Conservation (phyloP, 257 asterid species). For the Thymus mandschuricus region DNA sequence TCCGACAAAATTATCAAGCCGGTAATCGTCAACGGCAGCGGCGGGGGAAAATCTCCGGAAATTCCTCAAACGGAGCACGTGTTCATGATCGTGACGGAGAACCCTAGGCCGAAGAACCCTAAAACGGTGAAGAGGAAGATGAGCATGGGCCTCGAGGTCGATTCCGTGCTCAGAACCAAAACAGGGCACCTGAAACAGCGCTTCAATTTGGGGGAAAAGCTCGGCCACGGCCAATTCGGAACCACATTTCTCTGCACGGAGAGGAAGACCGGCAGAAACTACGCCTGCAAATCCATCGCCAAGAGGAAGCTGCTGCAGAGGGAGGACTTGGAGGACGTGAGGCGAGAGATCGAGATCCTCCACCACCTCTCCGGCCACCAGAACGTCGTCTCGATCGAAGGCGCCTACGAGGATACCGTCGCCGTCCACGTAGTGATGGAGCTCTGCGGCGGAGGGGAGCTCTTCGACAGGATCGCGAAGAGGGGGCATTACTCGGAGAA, state of each 20-base stretch:
- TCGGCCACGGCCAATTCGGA: conserved; percentile 85
- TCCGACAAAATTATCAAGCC: conserved; percentile 19
- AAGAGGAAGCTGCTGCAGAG: conserved; percentile 60
- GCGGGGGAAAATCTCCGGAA: not conserved
- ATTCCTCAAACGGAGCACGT: conserved; percentile 9
- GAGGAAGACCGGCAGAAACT: conserved; percentile 50
- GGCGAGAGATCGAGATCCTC: conserved; percentile 82
- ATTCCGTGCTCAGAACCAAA: conserved; percentile 65
- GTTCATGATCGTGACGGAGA: conserved; percentile 33
- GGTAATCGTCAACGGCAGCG: not conserved
- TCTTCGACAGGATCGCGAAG: conserved; percentile 72
- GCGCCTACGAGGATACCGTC: conserved; percentile 79
- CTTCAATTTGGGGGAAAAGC: conserved; percentile 57
- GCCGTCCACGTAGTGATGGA: conserved; percentile 87
- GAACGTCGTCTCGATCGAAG: conserved; percentile 63
- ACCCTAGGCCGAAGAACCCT: conserved; percentile 31
- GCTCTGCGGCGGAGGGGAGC: conserved; percentile 83
- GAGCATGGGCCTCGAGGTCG: conserved; percentile 72
- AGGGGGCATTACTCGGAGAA: conserved; percentile 83
- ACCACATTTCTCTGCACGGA: conserved; percentile 69
- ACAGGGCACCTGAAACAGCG: conserved; percentile 61
- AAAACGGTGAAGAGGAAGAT: conserved; percentile 45
- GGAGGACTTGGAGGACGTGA: conserved; percentile 84
- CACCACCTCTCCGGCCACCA: conserved; percentile 76
- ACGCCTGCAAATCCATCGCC: conserved; percentile 79